Evolutionary conservation across 345 rosid species (phyloP), one percentile per base, ranked within the genome.

Genomic region (Citrus maxima): DNA sequence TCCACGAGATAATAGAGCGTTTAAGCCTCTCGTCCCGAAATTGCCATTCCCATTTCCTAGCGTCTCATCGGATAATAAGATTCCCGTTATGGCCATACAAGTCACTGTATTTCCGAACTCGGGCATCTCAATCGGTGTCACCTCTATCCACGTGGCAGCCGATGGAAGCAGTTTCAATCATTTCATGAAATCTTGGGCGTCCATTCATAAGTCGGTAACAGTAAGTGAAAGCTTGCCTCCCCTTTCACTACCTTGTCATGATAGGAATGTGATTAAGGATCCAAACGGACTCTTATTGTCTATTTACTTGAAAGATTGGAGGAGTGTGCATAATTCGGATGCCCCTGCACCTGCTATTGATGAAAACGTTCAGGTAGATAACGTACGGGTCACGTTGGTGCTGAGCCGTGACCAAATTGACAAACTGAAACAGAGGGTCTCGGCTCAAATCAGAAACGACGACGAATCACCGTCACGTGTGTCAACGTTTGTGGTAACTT

Each of bases 141-240:
- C 65, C 3, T 14, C 67, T 30, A 56, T 55, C 60, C 86, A 83
- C 51, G 83, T 77, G 35, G 83, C 34, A 25, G 81, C 67, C 42
- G 90, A 87, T 70, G 89, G 88, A 3, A 82, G 72, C 24, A 27
- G 85, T 0, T 75, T 80, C 49, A 67, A 67, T 24, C 81, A 83
- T 34, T 86, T 79, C 70, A 59, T 83, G 70, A 87, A 80, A 77
- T 70, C 71, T 28, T 89, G 92, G 88, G 82, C 83, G 72, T 78
- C 82, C 3, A 5, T 85, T 58, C 64, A 79, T 32, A 76, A 69
- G 66, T 84, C 83, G 10, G 16, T 19, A 22, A 59, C 70, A 38
- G 75, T 9, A 18, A 14, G 49, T 42, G 14, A 42, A 10, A 42
- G 12, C 32, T 67, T 30, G 46, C 8, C 51, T 13, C 70, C 76